Conservation (phyloP, 768 basidiomycete species). For the Boletus tomentosulus region DNA sequence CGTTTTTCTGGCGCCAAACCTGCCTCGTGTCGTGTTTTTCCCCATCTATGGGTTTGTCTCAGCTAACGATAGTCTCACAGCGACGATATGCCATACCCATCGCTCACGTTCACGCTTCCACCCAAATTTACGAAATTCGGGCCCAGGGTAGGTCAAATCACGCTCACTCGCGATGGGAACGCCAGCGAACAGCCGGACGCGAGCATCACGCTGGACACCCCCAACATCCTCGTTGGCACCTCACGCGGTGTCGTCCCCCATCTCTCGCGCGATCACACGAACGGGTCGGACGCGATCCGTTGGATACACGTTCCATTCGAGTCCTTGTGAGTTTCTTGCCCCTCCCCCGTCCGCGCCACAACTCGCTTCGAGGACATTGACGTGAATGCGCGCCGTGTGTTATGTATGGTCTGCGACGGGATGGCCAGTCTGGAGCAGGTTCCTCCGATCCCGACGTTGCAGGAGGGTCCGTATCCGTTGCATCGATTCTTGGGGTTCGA, state of each 20-base stretch:
- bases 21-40: not conserved
- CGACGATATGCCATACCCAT: constrained; percentile 1
- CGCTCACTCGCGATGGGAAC: constrained; percentile 11
- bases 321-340: constrained; percentile 58
- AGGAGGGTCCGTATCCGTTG: constrained; percentile 48
- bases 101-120: constrained; percentile 17
- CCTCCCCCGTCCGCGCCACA: not conserved
- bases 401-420: not conserved
- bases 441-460: constrained; percentile 64
- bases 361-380: not conserved
- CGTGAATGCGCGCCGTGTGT: not conserved
- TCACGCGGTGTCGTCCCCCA: constrained; percentile 75
- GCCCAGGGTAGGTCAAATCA: constrained; percentile 23
- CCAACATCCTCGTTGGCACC: constrained; percentile 56
- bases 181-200: not conserved
- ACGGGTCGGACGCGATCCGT: constrained; percentile 43
- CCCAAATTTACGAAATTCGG: constrained; percentile 16
- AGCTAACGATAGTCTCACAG: not conserved
- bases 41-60: not conserved
- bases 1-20: not conserved
- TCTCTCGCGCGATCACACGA: constrained; percentile 60
- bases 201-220: constrained; percentile 50
- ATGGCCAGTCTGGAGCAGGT: constrained; percentile 53
- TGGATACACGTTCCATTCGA: constrained; percentile 77
- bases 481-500: constrained; percentile 63